Evolutionary conservation across 2,329 filamentous ascomycete genomes (phyloP), one percentile per base, ranked within the genome.

Genomic region (Fonsecaea pedrosoi): DNA sequence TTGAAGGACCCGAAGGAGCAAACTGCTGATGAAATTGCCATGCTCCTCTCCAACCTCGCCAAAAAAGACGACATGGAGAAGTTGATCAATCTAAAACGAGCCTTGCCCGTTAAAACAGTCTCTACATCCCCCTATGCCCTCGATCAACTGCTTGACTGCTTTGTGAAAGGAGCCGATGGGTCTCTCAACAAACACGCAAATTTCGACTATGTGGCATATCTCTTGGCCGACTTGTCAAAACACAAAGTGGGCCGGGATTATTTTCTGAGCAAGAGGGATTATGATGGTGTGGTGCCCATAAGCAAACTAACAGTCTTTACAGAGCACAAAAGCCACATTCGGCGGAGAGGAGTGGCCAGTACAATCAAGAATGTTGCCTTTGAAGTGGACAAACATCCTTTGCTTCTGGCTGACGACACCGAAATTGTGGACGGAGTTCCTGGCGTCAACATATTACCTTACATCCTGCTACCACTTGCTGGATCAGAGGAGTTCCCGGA

Each of bases 301-400:
- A 92, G 91, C 57, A 98, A 98, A 82, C 84, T 99, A 69, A 91
- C 90, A 67, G 94, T 98, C 66, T 98, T 98, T 78, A 98, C 95
- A 0, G 92, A 96, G 78, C 92, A 97, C 80, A 84, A 86, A 73
- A 96, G 92, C 2, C 86, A 90, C 34, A 88, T 97, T 65, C 87
- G 95, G 63, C 86, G 95, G 62, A 92, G 92, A 74, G 95, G 95
- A n/a, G 94, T 97, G n/a, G 94, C 94, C 7, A 93, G 90, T 68
- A 95, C 92, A 9, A 92, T 99, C 77, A 98, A 98, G 79, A 99
- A 99, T 76, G 88, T 92, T 35, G 89, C 92, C 6, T 98, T 99
- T 76, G 91, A 96, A 74, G 80, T 94, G 5, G 79, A 86, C 2
- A 86, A 90, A 0, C 94, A 98, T 74, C 82, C 86, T 0, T 81